phyloP scores from a whole-genome alignment of 2,329 filamentous ascomycete species.

The Cercospora sp. region DNA sequence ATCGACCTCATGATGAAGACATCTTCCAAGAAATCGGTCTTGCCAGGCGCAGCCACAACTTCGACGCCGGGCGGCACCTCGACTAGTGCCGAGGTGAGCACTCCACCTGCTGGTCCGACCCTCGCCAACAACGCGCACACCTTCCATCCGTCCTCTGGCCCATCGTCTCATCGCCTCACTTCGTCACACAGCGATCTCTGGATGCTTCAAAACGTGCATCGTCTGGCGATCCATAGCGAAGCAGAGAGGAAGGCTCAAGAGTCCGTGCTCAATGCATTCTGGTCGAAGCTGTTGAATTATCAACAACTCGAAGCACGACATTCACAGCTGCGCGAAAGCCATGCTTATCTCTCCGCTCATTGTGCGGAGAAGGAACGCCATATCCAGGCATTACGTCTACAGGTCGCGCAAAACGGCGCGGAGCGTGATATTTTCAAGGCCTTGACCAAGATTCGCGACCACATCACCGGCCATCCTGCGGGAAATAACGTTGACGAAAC shows the following conservation, averaged over 20 bases:
- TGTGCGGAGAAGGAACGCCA: neutral
- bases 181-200: neutral
- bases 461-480: neutral
- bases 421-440: neutral
- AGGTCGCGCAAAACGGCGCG: neutral
- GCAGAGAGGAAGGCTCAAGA: neutral
- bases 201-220: neutral
- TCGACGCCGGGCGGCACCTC: neutral
- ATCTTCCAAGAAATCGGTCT: neutral
- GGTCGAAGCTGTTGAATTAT: neutral
- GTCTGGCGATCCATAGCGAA: neutral
- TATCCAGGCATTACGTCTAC: neutral
- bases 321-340: neutral
- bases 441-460: neutral
- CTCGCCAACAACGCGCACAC: no score
- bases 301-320: neutral
- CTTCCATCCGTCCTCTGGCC: no score
- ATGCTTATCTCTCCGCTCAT: neutral
- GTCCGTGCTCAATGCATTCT: neutral
- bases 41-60: neutral
- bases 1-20: neutral
- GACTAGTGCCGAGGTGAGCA: neutral
- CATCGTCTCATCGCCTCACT: neutral
- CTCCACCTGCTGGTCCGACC: neutral
- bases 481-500: no score